These are phyloP conservation scores for Udeniomyces megalosporus DNA, from an alignment of 768 basidiomycete species.

Conservation along the genomic window DNA sequence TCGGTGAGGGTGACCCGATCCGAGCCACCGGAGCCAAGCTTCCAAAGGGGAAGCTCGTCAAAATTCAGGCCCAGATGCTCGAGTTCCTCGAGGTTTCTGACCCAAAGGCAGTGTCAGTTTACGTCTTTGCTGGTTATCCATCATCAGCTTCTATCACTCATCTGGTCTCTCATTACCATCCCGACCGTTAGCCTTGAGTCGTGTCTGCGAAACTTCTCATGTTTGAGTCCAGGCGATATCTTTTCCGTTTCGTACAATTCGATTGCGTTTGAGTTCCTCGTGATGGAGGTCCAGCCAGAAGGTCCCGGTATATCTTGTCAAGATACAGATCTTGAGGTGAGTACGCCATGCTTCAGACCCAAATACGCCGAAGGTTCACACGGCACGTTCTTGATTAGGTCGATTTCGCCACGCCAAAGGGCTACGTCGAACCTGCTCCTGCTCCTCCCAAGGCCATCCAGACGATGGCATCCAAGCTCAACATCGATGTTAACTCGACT, in stretches of 20 bases:
- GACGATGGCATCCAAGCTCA: constrained; percentile 93
- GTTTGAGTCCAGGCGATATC: constrained; percentile 85
- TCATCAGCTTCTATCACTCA: background rate
- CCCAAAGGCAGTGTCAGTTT: constrained; percentile 83
- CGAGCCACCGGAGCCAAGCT: constrained; percentile 76
- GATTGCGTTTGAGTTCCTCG: constrained; percentile 82
- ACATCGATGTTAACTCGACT: constrained; percentile 61
- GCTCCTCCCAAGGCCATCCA: constrained; percentile 61
- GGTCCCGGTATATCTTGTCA: constrained; percentile 75
- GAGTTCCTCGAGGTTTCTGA: constrained; percentile 96
- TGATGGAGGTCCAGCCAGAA: constrained; percentile 72
- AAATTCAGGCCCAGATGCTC: constrained; percentile 85
- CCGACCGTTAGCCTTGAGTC: constrained; percentile 58
- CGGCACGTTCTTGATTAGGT: constrained; percentile 35
- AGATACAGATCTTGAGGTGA: constrained; percentile 78
- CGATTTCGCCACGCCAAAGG: constrained; percentile 74
- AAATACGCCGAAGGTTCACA: no score
- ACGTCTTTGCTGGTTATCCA: background rate
- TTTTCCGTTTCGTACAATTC: constrained; percentile 97
- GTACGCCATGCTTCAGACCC: background rate
- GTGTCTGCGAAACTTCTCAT: constrained; percentile 80
- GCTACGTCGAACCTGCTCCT: constrained; percentile 74
- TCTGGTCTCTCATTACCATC: background rate
- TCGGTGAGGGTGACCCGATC: constrained; percentile 82
- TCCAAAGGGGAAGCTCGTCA: constrained; percentile 86